Percentiles rank a stretch among this genome's conserved stretches.
Conservation (phyloP, 73 alveolate species). For the Paramecium sexaurelia region DNA sequence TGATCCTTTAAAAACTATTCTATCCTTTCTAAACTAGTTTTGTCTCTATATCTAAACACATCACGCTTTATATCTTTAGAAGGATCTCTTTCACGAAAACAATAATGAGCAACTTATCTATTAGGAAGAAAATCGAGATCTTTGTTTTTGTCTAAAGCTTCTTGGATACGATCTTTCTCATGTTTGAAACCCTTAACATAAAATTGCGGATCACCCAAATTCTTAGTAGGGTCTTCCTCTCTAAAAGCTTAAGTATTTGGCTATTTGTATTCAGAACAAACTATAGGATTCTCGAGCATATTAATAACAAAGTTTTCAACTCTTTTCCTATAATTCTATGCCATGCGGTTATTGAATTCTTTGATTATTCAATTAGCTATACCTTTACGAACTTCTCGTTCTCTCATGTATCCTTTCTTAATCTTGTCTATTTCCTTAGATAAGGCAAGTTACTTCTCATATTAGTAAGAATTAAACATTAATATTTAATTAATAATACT, state of each 20-base stretch:
- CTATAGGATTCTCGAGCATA: slow-evolving; percentile 66
- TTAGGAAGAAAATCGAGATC: slow-evolving; percentile 67
- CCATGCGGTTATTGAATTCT: slow-evolving; percentile 33
- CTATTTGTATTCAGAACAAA: slow-evolving; percentile 46
- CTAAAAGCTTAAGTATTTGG: slow-evolving; percentile 42
- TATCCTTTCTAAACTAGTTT: slow-evolving; percentile 60
- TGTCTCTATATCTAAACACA: slow-evolving; percentile 56
- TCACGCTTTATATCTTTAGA: slow-evolving; percentile 61
- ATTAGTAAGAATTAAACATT: slow-evolving; percentile 20
- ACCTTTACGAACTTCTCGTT: slow-evolving; percentile 43
- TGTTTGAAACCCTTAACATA: slow-evolving; percentile 69
- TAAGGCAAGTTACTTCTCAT: slow-evolving; percentile 12
- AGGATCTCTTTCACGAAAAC: slow-evolving; percentile 56
- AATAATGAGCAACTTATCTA: slow-evolving; percentile 50
- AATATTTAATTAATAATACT: slow-evolving; percentile 76
- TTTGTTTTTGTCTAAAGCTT: slow-evolving; percentile 55
- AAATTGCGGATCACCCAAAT: slow-evolving; percentile 62
- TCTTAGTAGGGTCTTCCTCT: slow-evolving; percentile 59
- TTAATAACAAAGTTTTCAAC: slow-evolving; percentile 60
- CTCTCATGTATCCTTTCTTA: neutral
- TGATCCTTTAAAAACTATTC: slow-evolving; percentile 64
- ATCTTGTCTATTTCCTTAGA: slow-evolving; percentile 36
- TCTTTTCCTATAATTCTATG: slow-evolving; percentile 59
- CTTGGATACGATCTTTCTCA: slow-evolving; percentile 63
- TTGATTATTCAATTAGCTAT: neutral